Evolutionary conservation across 1,284 basidiomycete species (phyloP).

Genomic region (Filobasidium uniguttulatum): DNA sequence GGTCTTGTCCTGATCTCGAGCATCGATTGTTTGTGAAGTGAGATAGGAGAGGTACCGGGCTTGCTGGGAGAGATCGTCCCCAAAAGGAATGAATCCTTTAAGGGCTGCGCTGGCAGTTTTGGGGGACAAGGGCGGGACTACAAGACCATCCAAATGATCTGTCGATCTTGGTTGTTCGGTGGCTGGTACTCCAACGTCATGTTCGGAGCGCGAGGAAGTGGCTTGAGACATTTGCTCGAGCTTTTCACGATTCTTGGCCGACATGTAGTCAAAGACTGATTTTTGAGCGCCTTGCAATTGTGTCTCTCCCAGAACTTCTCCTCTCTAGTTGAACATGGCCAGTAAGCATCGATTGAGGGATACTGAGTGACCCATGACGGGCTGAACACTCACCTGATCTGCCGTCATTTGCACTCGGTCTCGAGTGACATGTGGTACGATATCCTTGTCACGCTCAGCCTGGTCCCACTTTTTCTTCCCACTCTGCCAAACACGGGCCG

Average conservation of each 20-base stretch:
- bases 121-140: slow-evolving; percentile 50
- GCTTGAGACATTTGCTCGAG: slow-evolving; percentile 44
- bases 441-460: slow-evolving; percentile 29
- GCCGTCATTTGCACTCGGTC: slow-evolving; percentile 26
- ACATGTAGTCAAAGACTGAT: slow-evolving; percentile 86
- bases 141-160: slow-evolving; percentile 34
- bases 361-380: not conserved
- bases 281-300: slow-evolving; percentile 40
- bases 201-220: slow-evolving; percentile 16
- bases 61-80: slow-evolving; percentile 62
- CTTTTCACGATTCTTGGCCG: slow-evolving; percentile 74
- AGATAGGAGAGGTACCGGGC: slow-evolving; percentile 74
- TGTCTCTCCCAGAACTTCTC: slow-evolving; percentile 67
- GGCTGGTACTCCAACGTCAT: slow-evolving; percentile 11
- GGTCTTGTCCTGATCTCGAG: slow-evolving; percentile 37
- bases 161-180: slow-evolving; percentile 15
- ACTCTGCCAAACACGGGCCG: slow-evolving; percentile 57
- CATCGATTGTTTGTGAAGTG: slow-evolving; percentile 49
- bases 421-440: slow-evolving; percentile 29
- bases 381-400: slow-evolving; percentile 24
- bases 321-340: slow-evolving; percentile 46
- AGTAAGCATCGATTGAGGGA: not conserved
- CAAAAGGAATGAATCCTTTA: slow-evolving; percentile 79
- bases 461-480: slow-evolving; percentile 44
- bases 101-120: slow-evolving; percentile 74